Conservation (phyloP, 179 eudicot genomes). For the Vitellaria paradoxa region DNA sequence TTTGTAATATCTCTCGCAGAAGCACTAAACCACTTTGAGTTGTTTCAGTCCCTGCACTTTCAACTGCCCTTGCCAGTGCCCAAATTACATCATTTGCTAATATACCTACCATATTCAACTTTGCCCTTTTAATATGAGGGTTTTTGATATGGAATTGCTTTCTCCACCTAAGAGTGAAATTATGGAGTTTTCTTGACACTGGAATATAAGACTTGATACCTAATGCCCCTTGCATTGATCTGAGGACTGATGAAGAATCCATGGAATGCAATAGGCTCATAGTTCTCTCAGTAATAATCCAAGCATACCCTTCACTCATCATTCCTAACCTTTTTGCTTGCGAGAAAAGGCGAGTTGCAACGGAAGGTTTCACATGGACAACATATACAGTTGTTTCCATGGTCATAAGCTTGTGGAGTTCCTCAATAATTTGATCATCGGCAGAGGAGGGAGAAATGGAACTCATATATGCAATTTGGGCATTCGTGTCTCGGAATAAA, state of each 20-base stretch:
- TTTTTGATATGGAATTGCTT: neutral
- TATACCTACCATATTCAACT: slow-evolving; percentile 20
- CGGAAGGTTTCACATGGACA: slow-evolving; percentile 23
- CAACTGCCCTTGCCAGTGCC: slow-evolving; percentile 35
- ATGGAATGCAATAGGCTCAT: slow-evolving; percentile 16
- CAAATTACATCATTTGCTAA: slow-evolving; percentile 32
- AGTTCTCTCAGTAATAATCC: slow-evolving; percentile 34
- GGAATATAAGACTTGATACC: slow-evolving; percentile 30
- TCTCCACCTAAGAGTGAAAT: slow-evolving; percentile 26
- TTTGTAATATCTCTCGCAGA: neutral
- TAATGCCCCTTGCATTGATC: slow-evolving; percentile 39
- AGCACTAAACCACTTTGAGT: slow-evolving; percentile 8
- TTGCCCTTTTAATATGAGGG: neutral
- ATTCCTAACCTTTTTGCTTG: slow-evolving; percentile 24
- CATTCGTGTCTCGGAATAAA: slow-evolving; percentile 13
- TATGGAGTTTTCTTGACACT: slow-evolving; percentile 8
- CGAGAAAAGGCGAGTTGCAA: slow-evolving; percentile 17
- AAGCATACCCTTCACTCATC: slow-evolving; percentile 36
- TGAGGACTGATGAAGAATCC: slow-evolving; percentile 11
- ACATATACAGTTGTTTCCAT: slow-evolving; percentile 30
- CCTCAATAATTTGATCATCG: slow-evolving; percentile 21
- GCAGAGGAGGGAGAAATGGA: slow-evolving; percentile 20
- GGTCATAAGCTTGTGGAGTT: slow-evolving; percentile 21
- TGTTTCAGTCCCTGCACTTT: slow-evolving; percentile 8
- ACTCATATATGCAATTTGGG: slow-evolving; percentile 23